These are phyloP conservation scores for Coleophoma eucalyptorum DNA, from an alignment of 2,329 filamentous ascomycete species.

Conservation along the genomic window DNA sequence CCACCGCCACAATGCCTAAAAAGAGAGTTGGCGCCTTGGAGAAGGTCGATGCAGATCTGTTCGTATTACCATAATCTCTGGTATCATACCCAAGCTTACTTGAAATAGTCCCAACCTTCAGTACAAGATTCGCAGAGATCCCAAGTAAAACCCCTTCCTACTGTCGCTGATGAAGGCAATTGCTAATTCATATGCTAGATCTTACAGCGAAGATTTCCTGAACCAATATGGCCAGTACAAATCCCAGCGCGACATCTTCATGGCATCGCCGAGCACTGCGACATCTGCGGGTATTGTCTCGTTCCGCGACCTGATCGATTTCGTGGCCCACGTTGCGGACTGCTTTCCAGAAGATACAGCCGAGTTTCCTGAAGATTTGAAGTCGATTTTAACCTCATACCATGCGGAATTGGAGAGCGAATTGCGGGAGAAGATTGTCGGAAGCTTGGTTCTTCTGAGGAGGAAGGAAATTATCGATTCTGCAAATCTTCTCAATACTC, in stretches of 20 bases:
- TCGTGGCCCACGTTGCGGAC: conserved; percentile 89
- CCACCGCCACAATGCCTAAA: conserved; percentile 62
- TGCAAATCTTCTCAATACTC: conserved; percentile 73
- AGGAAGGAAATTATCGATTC: conserved; percentile 94
- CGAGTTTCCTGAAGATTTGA: conserved; percentile 76
- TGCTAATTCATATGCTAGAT: conserved; percentile 41
- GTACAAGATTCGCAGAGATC: conserved; percentile 87
- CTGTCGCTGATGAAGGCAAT: background rate
- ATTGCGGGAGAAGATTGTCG: conserved; percentile 89
- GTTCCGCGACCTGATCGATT: conserved; percentile 87
- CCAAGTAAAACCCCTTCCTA: conserved; percentile 51
- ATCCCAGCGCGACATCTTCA: conserved; percentile 85
- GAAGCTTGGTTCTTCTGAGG: conserved; percentile 78
- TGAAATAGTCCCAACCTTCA: conserved; percentile 69
- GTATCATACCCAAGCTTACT: conserved; percentile 15
- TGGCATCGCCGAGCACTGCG: conserved; percentile 74
- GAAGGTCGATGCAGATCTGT: conserved; percentile 90
- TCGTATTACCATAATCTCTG: conserved; percentile 26
- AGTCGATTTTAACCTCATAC: conserved; percentile 74
- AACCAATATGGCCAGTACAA: conserved; percentile 91
- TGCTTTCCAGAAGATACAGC: conserved; percentile 82
- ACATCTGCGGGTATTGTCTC: conserved; percentile 77
- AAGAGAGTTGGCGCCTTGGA: conserved; percentile 88
- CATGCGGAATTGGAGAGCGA: conserved; percentile 81
- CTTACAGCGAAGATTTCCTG: conserved; percentile 85